phyloP scores from a whole-genome alignment of 2,329 filamentous ascomycete species.

The Aaosphaeria arxii region DNA sequence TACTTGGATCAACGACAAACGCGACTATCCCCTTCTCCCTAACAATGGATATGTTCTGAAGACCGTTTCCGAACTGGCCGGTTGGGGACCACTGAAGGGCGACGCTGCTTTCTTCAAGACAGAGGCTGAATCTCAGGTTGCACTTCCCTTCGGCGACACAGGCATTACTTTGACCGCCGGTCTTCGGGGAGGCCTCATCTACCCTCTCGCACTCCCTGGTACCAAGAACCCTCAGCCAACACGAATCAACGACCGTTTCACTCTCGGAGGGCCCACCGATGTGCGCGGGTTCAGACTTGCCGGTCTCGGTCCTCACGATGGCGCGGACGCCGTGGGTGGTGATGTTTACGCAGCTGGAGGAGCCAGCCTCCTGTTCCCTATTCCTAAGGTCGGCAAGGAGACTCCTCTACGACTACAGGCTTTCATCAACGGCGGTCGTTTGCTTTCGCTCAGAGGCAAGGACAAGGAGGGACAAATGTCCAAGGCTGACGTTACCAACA shows the following conservation, averaged over 20 bases:
- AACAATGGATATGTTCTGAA: slow-evolving; percentile 78
- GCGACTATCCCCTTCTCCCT: slow-evolving; percentile 83
- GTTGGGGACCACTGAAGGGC: slow-evolving; percentile 76
- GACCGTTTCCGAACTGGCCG: slow-evolving; percentile 78
- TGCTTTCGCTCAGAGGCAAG: slow-evolving; percentile 67
- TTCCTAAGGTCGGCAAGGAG: slow-evolving; percentile 77
- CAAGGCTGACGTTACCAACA: slow-evolving; percentile 50
- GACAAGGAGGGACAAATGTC: slow-evolving; percentile 47
- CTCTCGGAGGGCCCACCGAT: slow-evolving; percentile 90
- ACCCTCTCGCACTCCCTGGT: slow-evolving; percentile 68
- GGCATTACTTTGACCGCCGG: slow-evolving; percentile 82
- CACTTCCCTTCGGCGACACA: slow-evolving; percentile 69
- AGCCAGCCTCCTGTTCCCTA: slow-evolving; percentile 78
- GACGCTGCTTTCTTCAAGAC: slow-evolving; percentile 93
- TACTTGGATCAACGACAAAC: slow-evolving; percentile 73
- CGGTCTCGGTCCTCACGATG: slow-evolving; percentile 85
- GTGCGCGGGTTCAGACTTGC: slow-evolving; percentile 90
- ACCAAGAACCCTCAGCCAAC: slow-evolving; percentile 60
- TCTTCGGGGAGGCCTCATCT: slow-evolving; percentile 77
- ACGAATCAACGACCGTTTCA: slow-evolving; percentile 90
- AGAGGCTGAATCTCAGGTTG: slow-evolving; percentile 79
- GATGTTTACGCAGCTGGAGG: slow-evolving; percentile 90
- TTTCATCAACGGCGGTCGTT: slow-evolving; percentile 85
- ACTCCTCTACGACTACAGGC: slow-evolving; percentile 83
- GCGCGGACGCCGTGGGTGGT: slow-evolving; percentile 80